Conservation (phyloP, 352 stramenopile species). For the Globisporangium barbulae region DNA sequence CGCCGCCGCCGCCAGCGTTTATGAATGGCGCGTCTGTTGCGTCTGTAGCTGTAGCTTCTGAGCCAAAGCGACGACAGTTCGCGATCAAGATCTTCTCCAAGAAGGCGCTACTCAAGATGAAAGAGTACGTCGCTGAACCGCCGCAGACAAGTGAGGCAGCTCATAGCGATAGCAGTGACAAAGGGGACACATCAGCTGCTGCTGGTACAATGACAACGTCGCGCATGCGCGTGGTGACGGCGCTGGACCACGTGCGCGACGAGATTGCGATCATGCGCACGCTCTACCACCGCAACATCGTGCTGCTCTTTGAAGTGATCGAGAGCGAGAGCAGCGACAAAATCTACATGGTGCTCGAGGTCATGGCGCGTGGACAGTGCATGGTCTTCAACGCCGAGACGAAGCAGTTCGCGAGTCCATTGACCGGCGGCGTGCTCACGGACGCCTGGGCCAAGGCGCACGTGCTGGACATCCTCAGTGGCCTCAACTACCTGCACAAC, state of each 20-base stretch:
- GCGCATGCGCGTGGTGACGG: constrained; percentile 73
- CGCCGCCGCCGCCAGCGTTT: constrained; percentile 8
- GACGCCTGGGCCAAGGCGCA: constrained; percentile 68
- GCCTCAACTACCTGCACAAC: constrained; percentile 76
- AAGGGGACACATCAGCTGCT: constrained; percentile 6
- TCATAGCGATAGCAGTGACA: background rate
- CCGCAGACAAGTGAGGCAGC: background rate
- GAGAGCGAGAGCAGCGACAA: constrained; percentile 75
- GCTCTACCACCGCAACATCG: constrained; percentile 89
- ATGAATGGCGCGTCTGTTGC: constrained; percentile 4
- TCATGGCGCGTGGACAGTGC: constrained; percentile 78
- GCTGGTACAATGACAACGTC: constrained; percentile 15
- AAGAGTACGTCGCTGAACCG: constrained; percentile 61
- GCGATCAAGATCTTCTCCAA: constrained; percentile 88
- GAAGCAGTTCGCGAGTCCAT: constrained; percentile 67
- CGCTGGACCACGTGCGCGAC: constrained; percentile 72
- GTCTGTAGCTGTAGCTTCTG: constrained; percentile 4
- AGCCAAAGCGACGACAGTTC: constrained; percentile 42
- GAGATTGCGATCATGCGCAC: constrained; percentile 88
- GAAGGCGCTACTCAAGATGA: constrained; percentile 64
- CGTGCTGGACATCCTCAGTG: constrained; percentile 69
- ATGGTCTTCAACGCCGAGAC: constrained; percentile 74
- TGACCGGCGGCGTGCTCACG: constrained; percentile 46
- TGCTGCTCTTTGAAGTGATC: constrained; percentile 90
- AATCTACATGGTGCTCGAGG: constrained; percentile 85